phyloP scores from a whole-genome alignment of 2,329 filamentous ascomycete genomes.

The Fusarium marasasianum region DNA sequence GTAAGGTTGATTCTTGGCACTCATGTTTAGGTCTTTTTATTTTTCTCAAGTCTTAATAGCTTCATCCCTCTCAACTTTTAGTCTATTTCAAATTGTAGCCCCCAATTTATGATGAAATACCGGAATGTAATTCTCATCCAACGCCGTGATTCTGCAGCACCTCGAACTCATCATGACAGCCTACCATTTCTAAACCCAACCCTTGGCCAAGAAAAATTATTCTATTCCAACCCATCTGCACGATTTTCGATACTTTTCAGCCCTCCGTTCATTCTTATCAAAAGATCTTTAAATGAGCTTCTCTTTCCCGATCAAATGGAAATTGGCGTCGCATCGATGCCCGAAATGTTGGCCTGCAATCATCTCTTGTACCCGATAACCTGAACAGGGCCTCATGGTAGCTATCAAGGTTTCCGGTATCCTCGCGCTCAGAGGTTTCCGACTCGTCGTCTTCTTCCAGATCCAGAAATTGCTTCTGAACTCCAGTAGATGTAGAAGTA shows the following conservation, averaged over 20 bases:
- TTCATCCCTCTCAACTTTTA: accelerated
- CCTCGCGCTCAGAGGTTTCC: background rate
- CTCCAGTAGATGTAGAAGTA: accelerated
- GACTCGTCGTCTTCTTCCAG: background rate
- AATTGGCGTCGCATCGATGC: background rate
- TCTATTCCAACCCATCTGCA: accelerated
- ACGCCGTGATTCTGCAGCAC: background rate
- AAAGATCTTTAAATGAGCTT: background rate
- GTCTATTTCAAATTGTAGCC: accelerated
- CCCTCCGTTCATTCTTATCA: accelerated
- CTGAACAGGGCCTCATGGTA: background rate
- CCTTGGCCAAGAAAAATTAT: background rate
- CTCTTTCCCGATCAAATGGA: background rate
- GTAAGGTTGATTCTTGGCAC: background rate
- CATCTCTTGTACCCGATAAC: background rate
- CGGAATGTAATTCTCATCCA: accelerated
- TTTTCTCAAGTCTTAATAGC: too few relatives aligned
- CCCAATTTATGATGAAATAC: accelerated
- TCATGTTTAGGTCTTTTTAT: background rate
- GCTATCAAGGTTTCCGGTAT: background rate
- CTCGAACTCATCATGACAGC: background rate
- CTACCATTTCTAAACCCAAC: background rate
- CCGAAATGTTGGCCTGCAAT: background rate
- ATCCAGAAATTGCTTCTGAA: background rate
- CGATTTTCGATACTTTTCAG: accelerated